These are phyloP conservation scores for Penicillium atrosanguineum DNA, from an alignment of 495 filamentous ascomycete species.

Conservation along the genomic window DNA sequence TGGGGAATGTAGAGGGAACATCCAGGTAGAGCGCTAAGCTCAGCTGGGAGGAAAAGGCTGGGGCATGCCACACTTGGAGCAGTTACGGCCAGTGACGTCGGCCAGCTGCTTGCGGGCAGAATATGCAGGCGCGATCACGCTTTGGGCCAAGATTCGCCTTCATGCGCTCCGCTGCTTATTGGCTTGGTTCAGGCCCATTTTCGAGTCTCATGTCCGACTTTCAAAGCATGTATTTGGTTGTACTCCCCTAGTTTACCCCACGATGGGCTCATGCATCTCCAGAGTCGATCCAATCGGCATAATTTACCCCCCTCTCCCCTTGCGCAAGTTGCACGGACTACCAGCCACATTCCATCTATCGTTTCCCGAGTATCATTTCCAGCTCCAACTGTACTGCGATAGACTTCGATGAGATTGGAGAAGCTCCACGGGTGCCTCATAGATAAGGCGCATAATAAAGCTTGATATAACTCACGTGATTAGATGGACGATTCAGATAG, in stretches of 20 bases:
- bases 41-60: conserved; percentile 2
- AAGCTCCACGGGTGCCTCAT: background rate
- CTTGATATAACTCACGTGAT: background rate
- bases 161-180: background rate
- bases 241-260: background rate
- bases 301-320: conserved; percentile 3
- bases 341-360: background rate
- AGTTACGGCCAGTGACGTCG: conserved; percentile 33
- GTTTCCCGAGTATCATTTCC: background rate
- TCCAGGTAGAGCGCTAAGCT: background rate
- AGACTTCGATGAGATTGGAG: no score
- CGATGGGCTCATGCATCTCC: conserved; percentile 8
- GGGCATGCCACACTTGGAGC: conserved; percentile 1
- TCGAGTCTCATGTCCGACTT: background rate
- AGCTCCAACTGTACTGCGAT: background rate
- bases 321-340: background rate
- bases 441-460: background rate
- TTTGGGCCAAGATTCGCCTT: conserved; percentile 11
- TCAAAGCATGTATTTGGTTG: background rate
- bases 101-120: conserved; percentile 18
- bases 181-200: background rate
- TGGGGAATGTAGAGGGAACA: background rate
- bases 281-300: conserved; percentile 6
- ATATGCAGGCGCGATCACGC: background rate
- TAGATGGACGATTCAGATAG: background rate